Conservation (phyloP, 768 basidiomycete species). For the Suillus ampliporus region DNA sequence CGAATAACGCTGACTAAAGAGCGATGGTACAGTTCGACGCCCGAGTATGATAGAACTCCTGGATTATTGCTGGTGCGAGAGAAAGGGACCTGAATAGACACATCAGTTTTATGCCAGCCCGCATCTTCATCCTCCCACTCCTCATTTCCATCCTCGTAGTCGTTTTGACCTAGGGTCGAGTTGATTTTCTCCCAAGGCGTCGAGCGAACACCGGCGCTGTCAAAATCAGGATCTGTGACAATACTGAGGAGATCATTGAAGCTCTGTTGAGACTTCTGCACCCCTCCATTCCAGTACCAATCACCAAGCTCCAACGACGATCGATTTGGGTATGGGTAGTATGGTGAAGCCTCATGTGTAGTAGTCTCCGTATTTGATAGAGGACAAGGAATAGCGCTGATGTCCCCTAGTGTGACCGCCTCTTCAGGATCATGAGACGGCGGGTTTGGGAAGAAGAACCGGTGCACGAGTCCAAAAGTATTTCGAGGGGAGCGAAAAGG, state of each 20-base stretch:
- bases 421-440: no score
- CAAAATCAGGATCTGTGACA: conserved; percentile 9
- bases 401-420: no score
- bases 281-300: conserved; percentile 25
- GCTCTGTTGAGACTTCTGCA: conserved; percentile 5
- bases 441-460: no score
- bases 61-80: background rate
- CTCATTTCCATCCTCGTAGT: background rate
- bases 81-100: conserved; percentile 20
- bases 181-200: conserved; percentile 8
- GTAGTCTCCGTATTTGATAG: background rate
- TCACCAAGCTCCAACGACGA: conserved; percentile 22
- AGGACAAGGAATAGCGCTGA: background rate
- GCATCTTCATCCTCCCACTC: conserved; percentile 14
- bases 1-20: conserved; percentile 17
- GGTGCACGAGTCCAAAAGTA: no score
- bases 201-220: conserved; percentile 8
- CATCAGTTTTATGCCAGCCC: conserved; percentile 17
- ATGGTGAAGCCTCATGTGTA: background rate
- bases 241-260: conserved; percentile 20
- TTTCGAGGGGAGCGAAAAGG: no score
- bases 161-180: background rate
- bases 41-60: conserved; percentile 12
- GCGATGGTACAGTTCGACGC: conserved; percentile 18
- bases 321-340: conserved; percentile 22